Conservation (phyloP, 768 basidiomycete species). For the Galerina marginata region DNA sequence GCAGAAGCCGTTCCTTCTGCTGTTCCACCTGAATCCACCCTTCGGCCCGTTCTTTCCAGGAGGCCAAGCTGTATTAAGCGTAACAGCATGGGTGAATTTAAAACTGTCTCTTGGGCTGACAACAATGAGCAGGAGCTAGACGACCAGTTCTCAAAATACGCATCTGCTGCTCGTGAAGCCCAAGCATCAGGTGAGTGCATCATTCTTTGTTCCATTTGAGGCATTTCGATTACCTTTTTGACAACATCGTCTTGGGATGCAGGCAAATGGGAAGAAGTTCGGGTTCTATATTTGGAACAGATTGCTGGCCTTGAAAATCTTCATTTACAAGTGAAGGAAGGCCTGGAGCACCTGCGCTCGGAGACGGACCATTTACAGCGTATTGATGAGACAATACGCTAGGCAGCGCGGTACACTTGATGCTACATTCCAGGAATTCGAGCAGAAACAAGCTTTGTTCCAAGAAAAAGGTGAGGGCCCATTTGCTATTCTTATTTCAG, state of each 20-base stretch:
- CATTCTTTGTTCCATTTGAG: background rate
- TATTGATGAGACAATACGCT: conserved; percentile 47
- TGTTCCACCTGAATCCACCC: conserved; percentile 14
- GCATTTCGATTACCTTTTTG: background rate
- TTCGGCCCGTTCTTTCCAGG: conserved; percentile 25
- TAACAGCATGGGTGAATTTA: conserved; percentile 58
- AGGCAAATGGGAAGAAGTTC: conserved; percentile 69
- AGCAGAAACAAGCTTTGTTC: conserved; percentile 45
- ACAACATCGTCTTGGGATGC: conserved; percentile 4
- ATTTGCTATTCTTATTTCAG: background rate
- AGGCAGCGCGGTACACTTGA: conserved; percentile 44
- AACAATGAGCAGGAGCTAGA: conserved; percentile 61
- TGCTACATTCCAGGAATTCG: conserved; percentile 46
- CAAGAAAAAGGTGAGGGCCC: conserved; percentile 46
- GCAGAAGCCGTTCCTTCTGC: conserved; percentile 9
- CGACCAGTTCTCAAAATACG: conserved; percentile 57
- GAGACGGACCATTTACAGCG: conserved; percentile 51
- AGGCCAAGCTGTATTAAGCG: conserved; percentile 72
- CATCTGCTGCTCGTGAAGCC: conserved; percentile 43
- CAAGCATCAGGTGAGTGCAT: conserved; percentile 39
- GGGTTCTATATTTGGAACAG: conserved; percentile 64
- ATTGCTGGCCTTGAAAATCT: conserved; percentile 62
- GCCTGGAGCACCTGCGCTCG: conserved; percentile 45
- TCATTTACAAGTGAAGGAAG: conserved; percentile 57
- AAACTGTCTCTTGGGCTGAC: conserved; percentile 81